phyloP scores from a whole-genome alignment of 768 basidiomycete species.

The Suillus ampliporus region DNA sequence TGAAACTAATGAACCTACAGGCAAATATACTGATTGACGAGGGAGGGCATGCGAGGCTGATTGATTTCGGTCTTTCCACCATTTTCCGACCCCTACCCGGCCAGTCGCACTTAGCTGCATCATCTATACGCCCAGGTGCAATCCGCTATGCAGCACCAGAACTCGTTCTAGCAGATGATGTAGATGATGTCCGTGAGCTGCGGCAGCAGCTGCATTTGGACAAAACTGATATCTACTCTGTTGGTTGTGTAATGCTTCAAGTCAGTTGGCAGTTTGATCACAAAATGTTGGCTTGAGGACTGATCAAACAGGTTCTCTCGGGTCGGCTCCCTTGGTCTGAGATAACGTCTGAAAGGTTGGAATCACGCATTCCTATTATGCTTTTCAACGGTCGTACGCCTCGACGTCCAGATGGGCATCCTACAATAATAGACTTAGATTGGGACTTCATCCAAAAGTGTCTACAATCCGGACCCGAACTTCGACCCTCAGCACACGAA shows the following conservation, averaged over 20 bases:
- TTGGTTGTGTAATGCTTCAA: slow-evolving; percentile 3
- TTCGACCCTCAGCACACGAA: neutral
- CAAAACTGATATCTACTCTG: neutral
- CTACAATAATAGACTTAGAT: neutral
- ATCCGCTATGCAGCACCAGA: neutral
- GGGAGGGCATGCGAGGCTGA: too few relatives aligned
- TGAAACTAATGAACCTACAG: neutral
- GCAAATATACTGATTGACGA: too few relatives aligned
- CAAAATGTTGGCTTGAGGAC: neutral
- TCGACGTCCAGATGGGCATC: neutral
- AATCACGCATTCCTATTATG: neutral
- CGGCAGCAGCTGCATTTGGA: neutral
- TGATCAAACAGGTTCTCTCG: neutral
- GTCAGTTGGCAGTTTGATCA: neutral
- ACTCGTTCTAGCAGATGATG: neutral
- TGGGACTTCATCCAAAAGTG: neutral
- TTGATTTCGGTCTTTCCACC: neutral
- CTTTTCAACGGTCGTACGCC: neutral
- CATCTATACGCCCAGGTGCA: neutral
- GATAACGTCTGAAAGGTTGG: neutral
- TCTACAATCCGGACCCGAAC: neutral
- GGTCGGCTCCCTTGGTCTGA: neutral
- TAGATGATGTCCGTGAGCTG: neutral
- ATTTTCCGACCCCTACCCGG: neutral
- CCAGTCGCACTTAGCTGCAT: neutral